Evolutionary conservation across 768 basidiomycete species (phyloP), one percentile per base, ranked within the genome.

Genomic region (Tulasnella sp.): DNA sequence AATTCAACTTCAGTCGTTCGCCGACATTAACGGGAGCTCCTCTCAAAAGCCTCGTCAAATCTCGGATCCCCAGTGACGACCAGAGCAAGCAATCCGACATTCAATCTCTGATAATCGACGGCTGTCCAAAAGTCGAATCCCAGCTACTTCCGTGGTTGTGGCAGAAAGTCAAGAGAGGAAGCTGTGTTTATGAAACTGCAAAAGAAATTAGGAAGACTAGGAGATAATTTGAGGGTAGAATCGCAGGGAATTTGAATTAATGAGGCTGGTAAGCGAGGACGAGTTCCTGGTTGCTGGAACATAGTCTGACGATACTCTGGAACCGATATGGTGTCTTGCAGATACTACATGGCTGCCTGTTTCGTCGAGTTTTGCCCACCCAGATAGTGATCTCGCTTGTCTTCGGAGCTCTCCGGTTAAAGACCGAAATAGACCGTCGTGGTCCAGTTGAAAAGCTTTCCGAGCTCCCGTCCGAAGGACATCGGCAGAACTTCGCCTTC

Each of bases 41-140:
- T 22, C 37, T 78, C 72, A 68, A 73, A 39, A 77, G 68, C 15
- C 52, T 78, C n/a, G 77, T 78, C 2, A 78, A 78, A 54, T 77
- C 67, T 4, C 58, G 76, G 31, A 49, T 64, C 17, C 72, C 71
- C 11, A 17, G 14, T 6, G 77, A 77, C 38, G 64, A n/a, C 42
- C 36, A n/a, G 19, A 22, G 36, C 25, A 38, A 45, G 12, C 39
- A n/a, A 22, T 38, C 40, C 36, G 45, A 42, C 37, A 76, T 78
- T 70, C 25, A 19, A 29, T 71, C 76, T 34, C 39, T 78, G 3
- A 58, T 67, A 14, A 40, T 78, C n/a, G 70, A 78, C 31, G 54
- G 40, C 14, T 78, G 77, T 37, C 77, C 76, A 38, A 29, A 54
- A 29, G 77, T 78, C 34, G 77, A 78, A 70, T 38, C 76, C 45